Evolutionary conservation across 202 grass and related monocot genomes (phyloP).

Genomic region (Brachypodium distachyon): DNA sequence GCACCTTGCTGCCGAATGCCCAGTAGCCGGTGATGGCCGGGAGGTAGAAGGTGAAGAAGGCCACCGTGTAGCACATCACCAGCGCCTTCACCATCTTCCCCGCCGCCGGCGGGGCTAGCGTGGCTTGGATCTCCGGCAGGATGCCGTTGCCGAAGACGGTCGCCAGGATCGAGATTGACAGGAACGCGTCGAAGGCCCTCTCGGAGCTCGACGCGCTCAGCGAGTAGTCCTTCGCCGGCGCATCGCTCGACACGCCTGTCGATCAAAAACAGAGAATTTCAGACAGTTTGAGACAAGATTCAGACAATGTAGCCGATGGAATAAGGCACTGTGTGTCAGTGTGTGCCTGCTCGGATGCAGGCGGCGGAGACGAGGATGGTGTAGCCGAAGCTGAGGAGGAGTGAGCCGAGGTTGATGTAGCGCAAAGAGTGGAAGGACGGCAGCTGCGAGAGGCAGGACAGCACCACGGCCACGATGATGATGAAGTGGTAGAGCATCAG

Average conservation of each 20-base stretch:
- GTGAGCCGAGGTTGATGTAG: constrained; percentile 76
- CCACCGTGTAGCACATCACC: constrained; percentile 46
- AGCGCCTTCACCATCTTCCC: constrained; percentile 88
- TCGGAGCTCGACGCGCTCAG: constrained; percentile 51
- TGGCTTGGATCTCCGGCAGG: constrained; percentile 90
- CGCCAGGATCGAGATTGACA: constrained; percentile 78
- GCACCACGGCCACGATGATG: constrained; percentile 49
- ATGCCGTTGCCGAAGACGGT: constrained; percentile 83
- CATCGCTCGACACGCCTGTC: constrained; percentile 34
- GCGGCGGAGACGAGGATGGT: constrained; percentile 46
- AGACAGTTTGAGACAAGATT: not conserved
- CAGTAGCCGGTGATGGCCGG: constrained; percentile 60
- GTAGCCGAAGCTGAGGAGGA: constrained; percentile 63
- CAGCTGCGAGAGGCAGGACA: constrained; percentile 69
- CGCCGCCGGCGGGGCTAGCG: constrained; percentile 63
- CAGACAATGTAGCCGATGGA: no score
- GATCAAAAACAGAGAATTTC: not conserved
- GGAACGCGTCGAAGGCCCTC: constrained; percentile 42
- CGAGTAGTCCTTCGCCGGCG: constrained; percentile 61
- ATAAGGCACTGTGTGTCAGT: no score
- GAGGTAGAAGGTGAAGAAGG: constrained; percentile 65
- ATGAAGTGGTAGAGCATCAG: constrained; percentile 92
- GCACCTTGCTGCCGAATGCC: constrained; percentile 58
- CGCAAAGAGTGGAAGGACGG: constrained; percentile 90
- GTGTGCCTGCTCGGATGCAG: constrained; percentile 62